phyloP scores from a whole-genome alignment of 441 rosid genomes.

The Rhodomyrtus psidioides region DNA sequence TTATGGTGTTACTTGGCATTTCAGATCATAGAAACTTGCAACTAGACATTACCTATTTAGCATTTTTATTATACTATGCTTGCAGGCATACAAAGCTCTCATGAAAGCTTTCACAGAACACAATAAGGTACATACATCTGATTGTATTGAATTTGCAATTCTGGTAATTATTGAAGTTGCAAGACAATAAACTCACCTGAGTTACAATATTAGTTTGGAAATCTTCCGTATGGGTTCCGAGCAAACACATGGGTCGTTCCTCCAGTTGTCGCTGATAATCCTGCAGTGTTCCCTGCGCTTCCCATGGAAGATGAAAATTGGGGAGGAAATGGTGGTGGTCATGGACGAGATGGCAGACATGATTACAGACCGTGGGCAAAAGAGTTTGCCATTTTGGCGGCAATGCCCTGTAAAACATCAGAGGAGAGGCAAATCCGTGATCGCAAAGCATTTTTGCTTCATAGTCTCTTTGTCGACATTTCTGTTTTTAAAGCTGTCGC shows the following conservation, averaged over 20 bases:
- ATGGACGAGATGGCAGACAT: constrained; percentile 47
- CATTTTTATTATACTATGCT: neutral
- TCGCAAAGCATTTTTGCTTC: constrained; percentile 69
- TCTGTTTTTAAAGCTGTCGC: constrained; percentile 61
- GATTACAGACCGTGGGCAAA: constrained; percentile 59
- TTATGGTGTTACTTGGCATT: neutral
- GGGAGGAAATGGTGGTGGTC: constrained; percentile 78
- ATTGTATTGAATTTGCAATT: neutral
- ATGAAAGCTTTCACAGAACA: constrained; percentile 74
- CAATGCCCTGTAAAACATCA: constrained; percentile 77
- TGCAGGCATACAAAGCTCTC: constrained; percentile 69
- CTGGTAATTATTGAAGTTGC: constrained; percentile 1
- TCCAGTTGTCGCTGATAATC: constrained; percentile 61
- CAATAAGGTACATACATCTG: constrained; percentile 42
- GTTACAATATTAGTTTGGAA: constrained; percentile 50
- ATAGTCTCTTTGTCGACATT: constrained; percentile 62
- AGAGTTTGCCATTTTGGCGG: constrained; percentile 69
- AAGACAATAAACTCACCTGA: neutral
- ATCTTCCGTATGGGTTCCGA: constrained; percentile 74
- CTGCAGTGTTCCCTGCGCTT: constrained; percentile 50
- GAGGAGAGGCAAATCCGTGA: constrained; percentile 87
- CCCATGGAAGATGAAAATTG: constrained; percentile 73
- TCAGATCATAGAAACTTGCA: neutral
- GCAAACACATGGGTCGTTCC: constrained; percentile 84
- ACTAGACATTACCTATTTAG: neutral